Evolutionary conservation across 1,284 basidiomycete genomes (phyloP), one percentile per base, ranked within the genome.

Genomic region (Boletus sp.): DNA sequence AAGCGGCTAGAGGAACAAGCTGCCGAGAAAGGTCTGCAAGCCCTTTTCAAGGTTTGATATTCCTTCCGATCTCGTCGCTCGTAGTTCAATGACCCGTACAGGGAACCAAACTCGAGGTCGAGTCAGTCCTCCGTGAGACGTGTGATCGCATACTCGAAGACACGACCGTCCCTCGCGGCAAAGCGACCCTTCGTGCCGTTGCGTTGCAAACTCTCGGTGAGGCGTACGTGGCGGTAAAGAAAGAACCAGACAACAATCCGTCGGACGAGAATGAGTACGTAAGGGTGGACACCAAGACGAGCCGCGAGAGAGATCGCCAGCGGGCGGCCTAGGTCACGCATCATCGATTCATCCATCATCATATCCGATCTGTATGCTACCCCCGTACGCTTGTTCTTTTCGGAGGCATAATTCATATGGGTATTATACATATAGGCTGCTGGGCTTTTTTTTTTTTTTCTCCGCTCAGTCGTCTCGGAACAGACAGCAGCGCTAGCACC

Each of bases 91-190:
- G 2, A 0, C 13, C 35, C 27, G 12, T 29, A 27, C 58, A 91
- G 88, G 93, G 94, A 4, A 88, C 94, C 22, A 97, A 96, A 65
- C 81, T 98, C 16, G 95, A 98, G 67, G 83, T 98, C 42, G 94
- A 99, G 67, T 90, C 88, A 14, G 85, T 99, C 26, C 76, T 99
- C 9, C 81, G 95, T 30, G 95, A 98, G 67, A 91, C 91, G 0
- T 94, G 92, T 64, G 95, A 99, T 59, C 80, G 83, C 17, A 79
- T 98, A 14, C 75, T 99, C 5, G 75, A 75, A 41, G 82, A 85
- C 50, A 67, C 76, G 0, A 57, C 60, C 4, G 62, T 86, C 36
- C 47, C 77, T 0, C 72, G 78, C 5, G 72, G 77, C 45, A 91
- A 91, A 65, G 74, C 83, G 1, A 74, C 81, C 38, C 70, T 94